Conservation (phyloP, 192 early-diverging fungal species). For the Oehlia diaphana region DNA sequence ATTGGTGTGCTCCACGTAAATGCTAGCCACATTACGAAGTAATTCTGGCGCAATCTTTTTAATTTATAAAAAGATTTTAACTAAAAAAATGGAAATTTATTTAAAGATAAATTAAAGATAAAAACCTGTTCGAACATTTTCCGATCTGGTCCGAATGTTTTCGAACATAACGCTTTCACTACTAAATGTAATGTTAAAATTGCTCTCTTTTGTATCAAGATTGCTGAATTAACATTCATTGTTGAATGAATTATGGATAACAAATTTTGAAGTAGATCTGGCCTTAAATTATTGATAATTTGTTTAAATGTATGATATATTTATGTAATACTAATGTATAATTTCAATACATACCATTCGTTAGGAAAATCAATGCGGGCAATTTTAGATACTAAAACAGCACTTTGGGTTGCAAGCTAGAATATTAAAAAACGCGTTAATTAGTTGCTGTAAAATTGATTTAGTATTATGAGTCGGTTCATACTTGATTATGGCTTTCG, state of each 20-base stretch:
- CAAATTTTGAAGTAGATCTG: constrained; percentile 57
- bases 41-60: constrained; percentile 66
- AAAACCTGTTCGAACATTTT: constrained; percentile 55
- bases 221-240: constrained; percentile 36
- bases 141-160: constrained; percentile 63
- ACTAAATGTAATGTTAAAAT: constrained; percentile 75
- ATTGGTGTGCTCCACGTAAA: constrained; percentile 64
- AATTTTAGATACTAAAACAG: constrained; percentile 77
- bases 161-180: constrained; percentile 72
- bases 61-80: constrained; percentile 36
- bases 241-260: constrained; percentile 58
- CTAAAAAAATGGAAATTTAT: background rate
- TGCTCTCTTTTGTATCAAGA: constrained; percentile 64
- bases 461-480: background rate
- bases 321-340: constrained; percentile 23
- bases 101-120: background rate
- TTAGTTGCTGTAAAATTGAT: background rate
- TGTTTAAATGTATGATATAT: background rate
- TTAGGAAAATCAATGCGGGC: constrained; percentile 84
- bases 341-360: constrained; percentile 68
- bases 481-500: constrained; percentile 66
- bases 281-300: constrained; percentile 42
- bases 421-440: background rate
- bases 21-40: constrained; percentile 62
- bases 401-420: constrained; percentile 73